Evolutionary conservation across 495 filamentous ascomycete genomes (phyloP), one percentile per base, ranked within the genome.

Genomic region (Tuber borchii): DNA sequence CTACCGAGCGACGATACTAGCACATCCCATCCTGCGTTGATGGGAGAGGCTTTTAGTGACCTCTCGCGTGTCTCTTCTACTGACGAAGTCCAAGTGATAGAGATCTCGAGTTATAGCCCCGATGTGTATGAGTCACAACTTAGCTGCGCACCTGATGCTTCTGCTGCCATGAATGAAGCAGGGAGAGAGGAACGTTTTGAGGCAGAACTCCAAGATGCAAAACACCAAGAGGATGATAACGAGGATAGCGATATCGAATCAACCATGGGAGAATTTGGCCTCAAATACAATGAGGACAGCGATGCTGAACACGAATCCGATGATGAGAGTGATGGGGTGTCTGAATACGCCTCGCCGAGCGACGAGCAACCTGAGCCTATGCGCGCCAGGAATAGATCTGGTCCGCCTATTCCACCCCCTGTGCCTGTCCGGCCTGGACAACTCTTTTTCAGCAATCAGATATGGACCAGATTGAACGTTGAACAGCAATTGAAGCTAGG

Each of bases 401-500:
- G 56, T 7, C 56, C 56, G 7, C 56, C 56, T 65, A 65, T 65
- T 31, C 56, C 56, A 19, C 56, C 56, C 3, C 56, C 56, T 1
- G 56, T 34, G 2, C 56, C 56, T 45, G 48, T 79, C 40, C 70
- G 48, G 37, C 72, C 72, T 16, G 78, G 78, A 1, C 77, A 75
- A 34, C 78, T 79, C 26, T 78, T 75, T 65, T 79, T 79, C 56
- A 75, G 76, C 0, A 79, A 79, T 37, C 78, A 75, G 22, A 71
- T 75, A 26, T 75, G 74, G 31, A 42, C 72, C 22, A 76, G 72
- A 9, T 43, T 79, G 19, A 75, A 76, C 40, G 68, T 79, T 1
- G 72, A 79, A 9, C 73, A 79, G 37, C 77, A 72, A 14, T 22
- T 75, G 26, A 73, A 77, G 44, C 69, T 79, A 46, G 72, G 76